phyloP scores from a whole-genome alignment of 495 filamentous ascomycete genomes.

The Aspergillus cavernicola region DNA sequence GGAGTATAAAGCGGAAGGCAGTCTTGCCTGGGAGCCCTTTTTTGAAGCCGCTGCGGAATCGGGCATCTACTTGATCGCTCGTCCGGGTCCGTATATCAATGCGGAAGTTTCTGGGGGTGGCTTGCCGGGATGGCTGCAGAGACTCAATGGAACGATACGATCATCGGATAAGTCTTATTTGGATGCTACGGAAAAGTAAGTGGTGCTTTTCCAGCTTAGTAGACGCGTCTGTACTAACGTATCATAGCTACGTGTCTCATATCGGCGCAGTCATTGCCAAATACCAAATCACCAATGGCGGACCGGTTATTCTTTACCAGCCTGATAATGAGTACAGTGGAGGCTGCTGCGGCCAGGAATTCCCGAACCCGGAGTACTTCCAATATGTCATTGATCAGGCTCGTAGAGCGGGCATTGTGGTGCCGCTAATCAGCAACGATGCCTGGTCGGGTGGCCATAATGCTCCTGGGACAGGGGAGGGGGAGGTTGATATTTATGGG shows the following conservation, averaged over 20 bases:
- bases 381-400: slow-evolving; percentile 65
- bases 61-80: slow-evolving; percentile 71
- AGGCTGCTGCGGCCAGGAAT: slow-evolving; percentile 38
- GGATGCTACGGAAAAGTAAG: slow-evolving; percentile 58
- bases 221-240: neutral
- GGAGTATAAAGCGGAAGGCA: slow-evolving; percentile 62
- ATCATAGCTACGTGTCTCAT: slow-evolving; percentile 32
- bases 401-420: slow-evolving; percentile 63
- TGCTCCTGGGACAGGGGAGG: slow-evolving; percentile 59
- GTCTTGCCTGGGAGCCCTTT: slow-evolving; percentile 67
- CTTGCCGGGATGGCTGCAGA: slow-evolving; percentile 64
- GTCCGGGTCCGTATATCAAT: slow-evolving; percentile 68
- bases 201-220: neutral
- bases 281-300: slow-evolving; percentile 75
- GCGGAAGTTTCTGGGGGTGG: slow-evolving; percentile 62
- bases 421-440: slow-evolving; percentile 78
- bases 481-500: slow-evolving; percentile 74
- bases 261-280: slow-evolving; percentile 63
- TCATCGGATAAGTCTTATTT: slow-evolving; percentile 58
- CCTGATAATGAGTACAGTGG: slow-evolving; percentile 74
- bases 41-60: slow-evolving; percentile 65
- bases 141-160: slow-evolving; percentile 57
- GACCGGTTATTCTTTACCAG: slow-evolving; percentile 72
- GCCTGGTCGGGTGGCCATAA: slow-evolving; percentile 55
- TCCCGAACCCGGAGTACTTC: slow-evolving; percentile 63